A percentile compares a stretch with the other conserved stretches of the same genome.
phyloP scores from a whole-genome alignment of 176 grass and related monocot genomes.

The Rhynchospora tenuis region DNA sequence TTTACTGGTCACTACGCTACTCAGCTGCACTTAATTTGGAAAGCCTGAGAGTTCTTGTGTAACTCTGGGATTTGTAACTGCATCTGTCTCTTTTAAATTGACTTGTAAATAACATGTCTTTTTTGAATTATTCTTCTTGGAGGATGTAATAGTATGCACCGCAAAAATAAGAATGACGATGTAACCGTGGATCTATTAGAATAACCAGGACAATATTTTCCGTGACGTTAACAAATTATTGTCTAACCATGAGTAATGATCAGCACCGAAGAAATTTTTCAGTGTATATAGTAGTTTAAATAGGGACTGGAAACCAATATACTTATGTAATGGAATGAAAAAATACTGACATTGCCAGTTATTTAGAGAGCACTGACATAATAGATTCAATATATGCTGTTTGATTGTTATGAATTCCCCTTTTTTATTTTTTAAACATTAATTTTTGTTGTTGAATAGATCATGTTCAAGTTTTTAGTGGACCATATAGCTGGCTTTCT shows the following conservation, averaged over 20 bases:
- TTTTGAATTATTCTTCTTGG: not conserved
- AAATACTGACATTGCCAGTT: not conserved
- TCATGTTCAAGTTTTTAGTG: no score
- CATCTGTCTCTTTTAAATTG: not conserved
- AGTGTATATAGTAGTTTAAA: not conserved
- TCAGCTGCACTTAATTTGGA: not conserved
- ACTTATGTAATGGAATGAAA: not conserved
- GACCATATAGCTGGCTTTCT: no score
- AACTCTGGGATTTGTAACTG: not conserved
- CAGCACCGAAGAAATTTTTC: not conserved
- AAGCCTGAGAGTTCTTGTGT: not conserved
- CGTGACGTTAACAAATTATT: no score
- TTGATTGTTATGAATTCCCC: no score
- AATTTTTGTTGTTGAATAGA: no score
- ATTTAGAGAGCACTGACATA: not conserved
- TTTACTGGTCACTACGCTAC: not conserved
- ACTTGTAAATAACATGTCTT: not conserved
- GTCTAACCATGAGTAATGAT: no score
- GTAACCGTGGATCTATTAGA: not conserved
- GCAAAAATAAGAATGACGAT: not conserved
- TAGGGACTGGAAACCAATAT: not conserved
- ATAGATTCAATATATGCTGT: not conserved
- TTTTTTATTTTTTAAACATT: no score
- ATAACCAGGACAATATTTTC: not conserved
- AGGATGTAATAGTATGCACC: no score